Evolutionary conservation across 148 eudicot genomes (phyloP).

Genomic region (Bassia scoparia): DNA sequence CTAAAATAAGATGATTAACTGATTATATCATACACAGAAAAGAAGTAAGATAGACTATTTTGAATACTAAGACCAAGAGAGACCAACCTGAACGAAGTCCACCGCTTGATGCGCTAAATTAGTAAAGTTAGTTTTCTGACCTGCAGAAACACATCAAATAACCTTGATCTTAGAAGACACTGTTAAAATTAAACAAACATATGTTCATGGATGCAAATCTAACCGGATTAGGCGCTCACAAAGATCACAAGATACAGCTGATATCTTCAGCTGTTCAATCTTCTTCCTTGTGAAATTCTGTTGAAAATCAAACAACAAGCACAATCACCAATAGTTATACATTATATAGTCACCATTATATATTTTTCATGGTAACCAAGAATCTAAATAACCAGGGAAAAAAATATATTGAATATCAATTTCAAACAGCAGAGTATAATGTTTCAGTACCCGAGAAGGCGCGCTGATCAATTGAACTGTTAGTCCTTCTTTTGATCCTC

Average conservation of each 20-base stretch:
- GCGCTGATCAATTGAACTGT: constrained; percentile 20
- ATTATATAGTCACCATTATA: neutral
- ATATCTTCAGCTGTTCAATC: constrained; percentile 60
- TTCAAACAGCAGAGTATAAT: neutral
- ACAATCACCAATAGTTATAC: constrained; percentile 5
- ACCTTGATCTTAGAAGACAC: neutral
- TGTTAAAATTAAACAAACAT: too few relatives aligned
- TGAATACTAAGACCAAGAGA: neutral
- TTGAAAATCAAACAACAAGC: neutral
- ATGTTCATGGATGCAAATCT: constrained; percentile 28
- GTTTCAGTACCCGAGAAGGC: constrained; percentile 33
- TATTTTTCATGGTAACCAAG: too few relatives aligned
- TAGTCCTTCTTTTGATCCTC: constrained; percentile 39
- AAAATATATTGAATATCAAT: neutral
- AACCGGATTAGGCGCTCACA: constrained; percentile 49
- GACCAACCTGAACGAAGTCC: constrained; percentile 67
- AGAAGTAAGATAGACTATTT: neutral
- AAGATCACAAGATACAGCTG: constrained; percentile 82
- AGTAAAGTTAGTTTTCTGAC: constrained; percentile 43
- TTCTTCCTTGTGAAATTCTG: constrained; percentile 61
- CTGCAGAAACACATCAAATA: constrained; percentile 32
- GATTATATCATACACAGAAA: neutral
- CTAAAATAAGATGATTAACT: neutral
- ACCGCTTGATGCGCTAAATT: constrained; percentile 89
- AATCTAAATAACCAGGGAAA: too few relatives aligned